Conservation (phyloP, 805 yeast species). For the Candida suzukii region DNA sequence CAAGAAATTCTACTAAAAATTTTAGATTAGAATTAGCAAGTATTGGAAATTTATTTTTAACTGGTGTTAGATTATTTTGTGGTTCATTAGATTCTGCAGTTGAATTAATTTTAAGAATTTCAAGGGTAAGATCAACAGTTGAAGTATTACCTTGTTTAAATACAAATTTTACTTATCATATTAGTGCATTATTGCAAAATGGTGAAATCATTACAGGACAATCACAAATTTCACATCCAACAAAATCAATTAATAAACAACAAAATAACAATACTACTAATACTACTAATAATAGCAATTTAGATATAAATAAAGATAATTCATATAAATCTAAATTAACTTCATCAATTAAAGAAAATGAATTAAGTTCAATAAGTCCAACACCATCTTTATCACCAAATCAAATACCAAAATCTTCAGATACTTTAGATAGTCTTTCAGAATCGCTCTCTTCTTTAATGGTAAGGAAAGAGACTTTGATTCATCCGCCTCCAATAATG, state of each 20-base stretch:
- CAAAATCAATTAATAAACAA: conserved; percentile 9
- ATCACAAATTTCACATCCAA: conserved; percentile 88
- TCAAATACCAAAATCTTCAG: not conserved
- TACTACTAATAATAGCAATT: too few relatives aligned
- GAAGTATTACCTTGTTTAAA: conserved; percentile 76
- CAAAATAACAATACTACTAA: too few relatives aligned
- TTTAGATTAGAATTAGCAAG: conserved; percentile 75
- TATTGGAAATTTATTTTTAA: conserved; percentile 75
- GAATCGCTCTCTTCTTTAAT: not conserved
- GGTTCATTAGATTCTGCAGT: conserved; percentile 83
- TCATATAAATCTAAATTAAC: too few relatives aligned
- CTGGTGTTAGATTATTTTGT: conserved; percentile 74
- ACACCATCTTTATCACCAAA: too few relatives aligned
- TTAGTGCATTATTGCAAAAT: conserved; percentile 64
- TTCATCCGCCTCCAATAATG: conserved; percentile 15
- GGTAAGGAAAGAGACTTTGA: conserved; percentile 11
- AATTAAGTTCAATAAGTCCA: too few relatives aligned
- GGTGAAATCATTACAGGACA: conserved; percentile 83
- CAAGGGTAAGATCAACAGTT: conserved; percentile 44
- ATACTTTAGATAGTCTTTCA: not conserved
- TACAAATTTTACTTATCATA: conserved; percentile 80
- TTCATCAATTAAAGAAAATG: too few relatives aligned
- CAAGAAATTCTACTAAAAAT: conserved; percentile 45
- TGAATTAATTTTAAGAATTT: conserved; percentile 62
- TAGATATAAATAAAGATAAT: too few relatives aligned